Evolutionary conservation across 768 basidiomycete genomes (phyloP), one percentile per base, ranked within the genome.

Genomic region (Gautieria morchelliformis): DNA sequence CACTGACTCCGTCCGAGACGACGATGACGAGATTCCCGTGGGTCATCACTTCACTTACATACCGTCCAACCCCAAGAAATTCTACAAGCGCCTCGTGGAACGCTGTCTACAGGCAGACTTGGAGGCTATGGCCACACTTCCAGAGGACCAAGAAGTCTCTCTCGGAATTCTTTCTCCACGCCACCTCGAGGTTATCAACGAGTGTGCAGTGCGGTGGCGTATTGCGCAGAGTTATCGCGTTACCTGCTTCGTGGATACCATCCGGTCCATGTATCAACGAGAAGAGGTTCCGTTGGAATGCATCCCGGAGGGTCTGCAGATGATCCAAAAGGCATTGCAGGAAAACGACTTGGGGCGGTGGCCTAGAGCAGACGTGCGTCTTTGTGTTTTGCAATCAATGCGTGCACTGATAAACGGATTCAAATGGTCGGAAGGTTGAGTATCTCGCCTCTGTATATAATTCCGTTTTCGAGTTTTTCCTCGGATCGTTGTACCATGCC

Each of bases 231-330:
- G 86, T 17, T 89, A 87, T 66, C 83, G 89, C 35, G 84, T 80
- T 0, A 77, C 84, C 10, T 85, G 84, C 65, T 96, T 94, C 73
- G 71, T 96, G 64, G 87, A 90, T 55, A 76, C 92, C 53, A 89
- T 97, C 53, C 86, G 83, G 60, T 82, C 86, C 51, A 84, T 93
- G 66, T 96, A 87, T 66, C 89, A 93, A 70, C 81, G 87, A 35
- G 85, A 88, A 60, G 85, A 93, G 61, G 90, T 98, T 5, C 96
- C 96, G 1, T 74, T 95, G 66, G 95, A 95, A 65, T 98, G 96
- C 69, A 82, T 98, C 53, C 88, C 88, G 0, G 96, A 97, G 69
- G 95, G 90, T 11, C 70, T 96, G 48, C 78, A 82, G 46, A 82
- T 81, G 57, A 78, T 95, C 19, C 71, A 76, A 19, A 88, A 87